These are phyloP conservation scores for Alternaria burnsii DNA, from an alignment of 2,329 filamentous ascomycete genomes.

Conservation along the genomic window DNA sequence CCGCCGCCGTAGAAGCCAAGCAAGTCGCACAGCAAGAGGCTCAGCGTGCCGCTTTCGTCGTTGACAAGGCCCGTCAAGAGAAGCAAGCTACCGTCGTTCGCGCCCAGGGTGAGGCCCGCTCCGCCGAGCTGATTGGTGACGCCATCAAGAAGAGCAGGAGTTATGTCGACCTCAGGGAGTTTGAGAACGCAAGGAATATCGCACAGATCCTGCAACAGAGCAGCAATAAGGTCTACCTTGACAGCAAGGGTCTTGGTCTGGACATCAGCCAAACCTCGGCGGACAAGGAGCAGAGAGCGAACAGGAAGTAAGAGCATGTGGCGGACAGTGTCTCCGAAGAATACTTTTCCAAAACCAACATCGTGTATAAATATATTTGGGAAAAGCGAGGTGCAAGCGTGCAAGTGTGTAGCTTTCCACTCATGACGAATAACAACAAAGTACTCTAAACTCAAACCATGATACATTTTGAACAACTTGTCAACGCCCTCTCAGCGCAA, in stretches of 20 bases:
- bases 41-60: conserved; percentile 94
- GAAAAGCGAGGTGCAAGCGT: conserved; percentile 30
- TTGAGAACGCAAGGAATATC: conserved; percentile 93
- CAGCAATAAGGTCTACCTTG: conserved; percentile 93
- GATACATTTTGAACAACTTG: neutral
- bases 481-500: neutral
- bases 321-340: neutral
- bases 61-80: conserved; percentile 98
- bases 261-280: conserved; percentile 70
- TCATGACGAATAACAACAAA: conserved; percentile 39
- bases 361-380: conserved; percentile 36
- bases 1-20: conserved; percentile 73
- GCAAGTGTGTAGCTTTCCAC: conserved; percentile 42
- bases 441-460: conserved; percentile 5
- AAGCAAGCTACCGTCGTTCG: conserved; percentile 99
- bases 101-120: conserved; percentile 98
- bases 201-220: conserved; percentile 88
- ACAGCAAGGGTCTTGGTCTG: conserved; percentile 87
- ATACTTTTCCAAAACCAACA: conserved; percentile 13
- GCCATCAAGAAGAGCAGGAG: conserved; percentile 99
- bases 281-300: conserved; percentile 51
- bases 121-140: conserved; percentile 96
- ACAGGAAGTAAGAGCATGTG: conserved; percentile 24
- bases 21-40: conserved; percentile 87
- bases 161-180: conserved; percentile 96